These are phyloP conservation scores for Yamadazyma philogaea DNA, from an alignment of 805 yeast species.

Conservation along the genomic window DNA sequence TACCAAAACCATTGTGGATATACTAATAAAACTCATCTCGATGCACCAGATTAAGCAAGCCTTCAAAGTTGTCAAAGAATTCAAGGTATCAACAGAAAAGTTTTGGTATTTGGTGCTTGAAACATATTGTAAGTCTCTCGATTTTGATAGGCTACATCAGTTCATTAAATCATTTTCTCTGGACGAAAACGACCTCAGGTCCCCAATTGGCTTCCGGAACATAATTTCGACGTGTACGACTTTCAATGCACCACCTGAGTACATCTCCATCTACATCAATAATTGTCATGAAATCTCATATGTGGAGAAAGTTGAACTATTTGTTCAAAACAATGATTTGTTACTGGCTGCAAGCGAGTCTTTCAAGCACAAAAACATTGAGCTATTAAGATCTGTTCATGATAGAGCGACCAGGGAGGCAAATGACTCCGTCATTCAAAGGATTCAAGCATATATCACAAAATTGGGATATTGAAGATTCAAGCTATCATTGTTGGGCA, in stretches of 20 bases:
- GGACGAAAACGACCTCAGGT: constrained; percentile 36
- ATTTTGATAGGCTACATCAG: constrained; percentile 34
- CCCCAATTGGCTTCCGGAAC: constrained; percentile 71
- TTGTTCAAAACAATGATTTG: constrained; percentile 49
- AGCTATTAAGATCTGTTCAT: constrained; percentile 23
- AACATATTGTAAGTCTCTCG: constrained; percentile 23
- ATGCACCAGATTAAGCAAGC: constrained; percentile 40
- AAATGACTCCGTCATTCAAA: constrained; percentile 12
- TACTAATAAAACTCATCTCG: constrained; percentile 26
- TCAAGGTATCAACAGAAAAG: constrained; percentile 27
- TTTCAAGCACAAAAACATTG: constrained; percentile 41
- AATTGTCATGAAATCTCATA: constrained; percentile 46
- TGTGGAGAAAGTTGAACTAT: constrained; percentile 49
- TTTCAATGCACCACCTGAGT: constrained; percentile 51
- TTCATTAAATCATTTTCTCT: constrained; percentile 23
- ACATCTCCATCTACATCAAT: constrained; percentile 59
- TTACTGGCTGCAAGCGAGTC: constrained; percentile 51
- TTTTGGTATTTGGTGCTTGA: constrained; percentile 35
- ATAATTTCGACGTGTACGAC: constrained; percentile 53
- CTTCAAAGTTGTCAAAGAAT: constrained; percentile 28
- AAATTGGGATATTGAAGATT: constrained; percentile 24
- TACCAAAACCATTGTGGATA: constrained; percentile 23
- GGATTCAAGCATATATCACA: constrained; percentile 21
- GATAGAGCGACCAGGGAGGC: constrained; percentile 17
- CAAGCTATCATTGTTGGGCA: neutral